These are phyloP conservation scores for Torulaspora delbrueckii DNA, from an alignment of 805 yeast genomes.

Conservation along the genomic window DNA sequence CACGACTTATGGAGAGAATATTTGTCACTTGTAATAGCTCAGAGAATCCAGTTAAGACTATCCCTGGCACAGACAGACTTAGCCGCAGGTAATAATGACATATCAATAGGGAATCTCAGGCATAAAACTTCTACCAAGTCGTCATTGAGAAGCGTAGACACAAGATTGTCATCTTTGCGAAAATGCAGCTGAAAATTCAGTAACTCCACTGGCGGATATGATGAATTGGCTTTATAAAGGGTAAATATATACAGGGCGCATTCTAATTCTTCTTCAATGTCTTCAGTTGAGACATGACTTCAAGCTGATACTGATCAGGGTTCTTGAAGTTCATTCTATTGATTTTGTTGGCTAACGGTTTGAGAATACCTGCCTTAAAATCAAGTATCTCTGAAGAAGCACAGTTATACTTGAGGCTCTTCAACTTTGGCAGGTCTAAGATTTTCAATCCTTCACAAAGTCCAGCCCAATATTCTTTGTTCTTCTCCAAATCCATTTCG, in stretches of 20 bases:
- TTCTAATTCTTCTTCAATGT: background rate
- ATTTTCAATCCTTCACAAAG: constrained; percentile 28
- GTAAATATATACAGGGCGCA: background rate
- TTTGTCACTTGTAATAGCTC: constrained; percentile 30
- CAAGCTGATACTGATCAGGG: constrained; percentile 38
- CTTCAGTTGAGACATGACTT: constrained; percentile 23
- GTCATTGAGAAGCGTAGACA: background rate
- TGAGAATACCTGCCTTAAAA: constrained; percentile 6
- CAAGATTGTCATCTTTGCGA: constrained; percentile 1
- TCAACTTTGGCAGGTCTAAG: constrained; percentile 21
- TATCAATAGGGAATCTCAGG: background rate
- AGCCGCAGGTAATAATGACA: background rate
- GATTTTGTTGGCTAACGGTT: constrained; percentile 31
- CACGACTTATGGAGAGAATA: constrained; percentile 35
- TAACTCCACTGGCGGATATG: background rate
- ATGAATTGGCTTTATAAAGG: background rate
- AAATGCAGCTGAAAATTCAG: background rate
- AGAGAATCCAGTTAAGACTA: constrained; percentile 34
- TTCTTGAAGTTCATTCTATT: constrained; percentile 33
- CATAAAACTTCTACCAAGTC: background rate
- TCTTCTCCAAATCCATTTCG: constrained; percentile 16
- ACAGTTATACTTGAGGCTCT: constrained; percentile 12
- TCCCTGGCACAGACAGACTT: constrained; percentile 3
- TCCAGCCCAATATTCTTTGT: constrained; percentile 22
- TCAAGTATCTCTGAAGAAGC: constrained; percentile 4